These are phyloP conservation scores for Chytriomyces confervae DNA, from an alignment of 192 early-diverging fungal genomes.

Conservation along the genomic window DNA sequence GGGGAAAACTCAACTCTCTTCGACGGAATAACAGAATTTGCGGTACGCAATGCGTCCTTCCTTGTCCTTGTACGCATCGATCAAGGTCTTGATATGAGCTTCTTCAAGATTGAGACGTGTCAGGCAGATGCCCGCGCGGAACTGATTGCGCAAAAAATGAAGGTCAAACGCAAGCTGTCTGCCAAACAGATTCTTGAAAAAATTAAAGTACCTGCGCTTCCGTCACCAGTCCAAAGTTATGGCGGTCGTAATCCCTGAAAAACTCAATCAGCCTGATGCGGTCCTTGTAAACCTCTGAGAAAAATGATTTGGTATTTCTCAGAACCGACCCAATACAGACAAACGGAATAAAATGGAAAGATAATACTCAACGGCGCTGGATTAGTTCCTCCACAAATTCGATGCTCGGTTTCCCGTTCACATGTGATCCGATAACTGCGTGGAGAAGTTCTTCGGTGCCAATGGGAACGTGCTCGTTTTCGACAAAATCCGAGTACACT, in stretches of 20 bases:
- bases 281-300: slow-evolving; percentile 60
- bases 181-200: not conserved
- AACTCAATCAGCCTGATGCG: slow-evolving; percentile 60
- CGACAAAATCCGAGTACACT: slow-evolving; percentile 28
- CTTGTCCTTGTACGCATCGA: slow-evolving; percentile 42
- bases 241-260: slow-evolving; percentile 63
- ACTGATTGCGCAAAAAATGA: slow-evolving; percentile 37
- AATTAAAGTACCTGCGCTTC: slow-evolving; percentile 43
- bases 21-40: slow-evolving; percentile 51
- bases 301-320: not conserved
- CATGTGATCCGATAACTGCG: slow-evolving; percentile 20
- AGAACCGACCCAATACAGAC: not conserved
- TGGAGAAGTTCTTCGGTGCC: slow-evolving; percentile 62
- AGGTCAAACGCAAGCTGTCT: not conserved
- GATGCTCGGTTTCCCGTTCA: slow-evolving; percentile 23
- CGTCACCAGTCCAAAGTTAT: slow-evolving; percentile 58
- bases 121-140: slow-evolving; percentile 51
- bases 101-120: slow-evolving; percentile 42
- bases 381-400: slow-evolving; percentile 54
- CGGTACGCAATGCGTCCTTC: slow-evolving; percentile 54
- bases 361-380: slow-evolving; percentile 48
- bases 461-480: slow-evolving; percentile 52
- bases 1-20: slow-evolving; percentile 32
- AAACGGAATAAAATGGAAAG: slow-evolving; percentile 19
- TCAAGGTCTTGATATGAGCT: slow-evolving; percentile 43